Evolutionary conservation across 306 rosid species (phyloP), one percentile per base, ranked within the genome.

Genomic region (Trichosanthes cucumerina): DNA sequence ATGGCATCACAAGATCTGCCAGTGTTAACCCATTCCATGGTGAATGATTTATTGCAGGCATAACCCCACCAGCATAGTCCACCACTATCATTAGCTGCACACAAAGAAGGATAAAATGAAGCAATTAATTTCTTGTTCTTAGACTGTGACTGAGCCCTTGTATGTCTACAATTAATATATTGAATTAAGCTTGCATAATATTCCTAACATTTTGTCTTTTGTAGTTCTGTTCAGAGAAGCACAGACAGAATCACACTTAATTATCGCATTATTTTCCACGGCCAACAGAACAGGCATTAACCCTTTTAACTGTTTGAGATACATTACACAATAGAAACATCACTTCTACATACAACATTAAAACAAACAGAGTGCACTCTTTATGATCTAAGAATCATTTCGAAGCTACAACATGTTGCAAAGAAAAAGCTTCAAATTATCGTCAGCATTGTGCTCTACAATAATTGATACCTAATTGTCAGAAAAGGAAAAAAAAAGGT

Each of bases 11-110:
- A 75, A 86, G 84, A 82, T 96, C 99, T 57, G 99, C 99, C 9
- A 96, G 85, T 60, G 96, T 92, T 79, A 96, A 82, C 38, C 99
- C 99, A 88, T 92, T 77, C 99, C 99, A 96, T 28, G 99, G 99
- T 52, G 99, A 89, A 85, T 96, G 99, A 82, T 96, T 92, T 34
- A 96, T 88, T 11, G 99, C 88, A 6, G 99, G 96, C 76, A 91
- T 9, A 15, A 87, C 44, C 83, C 98, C 98, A 79, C 99, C 99
- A 72, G 81, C 90, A 87, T 96, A 88, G 64, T 96, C 99, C 86
- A 92, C 99, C 75, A 96, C 49, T 84, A 96, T 91, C 99, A 96
- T 96, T 79, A 96, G 83, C 99, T 96, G 93, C 89, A 88, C 80
- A 77, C 41, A 26, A 49, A 78, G 64, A 43, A 68, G 50, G 6